Conservation (phyloP, 352 stramenopile genomes). For the Aphanomyces euteiches region DNA sequence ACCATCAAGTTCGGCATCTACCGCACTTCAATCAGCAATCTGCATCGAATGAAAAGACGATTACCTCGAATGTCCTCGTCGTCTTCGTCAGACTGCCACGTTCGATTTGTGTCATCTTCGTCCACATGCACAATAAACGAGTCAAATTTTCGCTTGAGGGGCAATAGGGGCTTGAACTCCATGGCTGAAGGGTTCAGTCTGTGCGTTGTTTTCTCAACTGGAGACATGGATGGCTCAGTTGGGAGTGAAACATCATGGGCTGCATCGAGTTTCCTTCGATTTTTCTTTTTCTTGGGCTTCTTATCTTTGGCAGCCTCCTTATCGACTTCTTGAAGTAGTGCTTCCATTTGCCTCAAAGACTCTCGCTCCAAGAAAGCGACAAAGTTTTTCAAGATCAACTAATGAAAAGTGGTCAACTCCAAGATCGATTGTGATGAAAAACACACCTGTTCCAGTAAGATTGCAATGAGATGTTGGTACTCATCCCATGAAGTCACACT, state of each 20-base stretch:
- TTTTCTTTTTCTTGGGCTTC: slow-evolving; percentile 33
- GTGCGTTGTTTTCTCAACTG: background rate
- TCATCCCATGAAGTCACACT: slow-evolving; percentile 78
- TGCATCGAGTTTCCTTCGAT: slow-evolving; percentile 35
- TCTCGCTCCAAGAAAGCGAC: slow-evolving; percentile 61
- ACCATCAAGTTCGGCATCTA: slow-evolving; percentile 55
- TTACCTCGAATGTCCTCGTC: slow-evolving; percentile 31
- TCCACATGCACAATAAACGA: slow-evolving; percentile 51
- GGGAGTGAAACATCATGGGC: background rate
- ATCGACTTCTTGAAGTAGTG: slow-evolving; percentile 52
- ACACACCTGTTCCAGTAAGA: slow-evolving; percentile 71
- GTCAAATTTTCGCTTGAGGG: slow-evolving; percentile 67
- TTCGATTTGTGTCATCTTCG: background rate
- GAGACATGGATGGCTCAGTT: background rate
- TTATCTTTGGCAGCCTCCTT: background rate
- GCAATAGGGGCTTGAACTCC: slow-evolving; percentile 14
- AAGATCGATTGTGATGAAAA: background rate
- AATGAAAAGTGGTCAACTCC: background rate
- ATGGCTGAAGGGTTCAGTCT: slow-evolving; percentile 16
- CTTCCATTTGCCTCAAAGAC: slow-evolving; percentile 69
- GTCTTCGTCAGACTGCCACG: slow-evolving; percentile 9
- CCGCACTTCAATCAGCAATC: slow-evolving; percentile 33
- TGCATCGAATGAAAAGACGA: slow-evolving; percentile 30
- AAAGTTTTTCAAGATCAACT: slow-evolving; percentile 79
- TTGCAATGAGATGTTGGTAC: slow-evolving; percentile 77